Percentiles rank a stretch among this genome's conserved stretches.
These are phyloP conservation scores for Colletotrichum noveboracense DNA, from an alignment of 2,329 filamentous ascomycete genomes.

Conservation along the genomic window DNA sequence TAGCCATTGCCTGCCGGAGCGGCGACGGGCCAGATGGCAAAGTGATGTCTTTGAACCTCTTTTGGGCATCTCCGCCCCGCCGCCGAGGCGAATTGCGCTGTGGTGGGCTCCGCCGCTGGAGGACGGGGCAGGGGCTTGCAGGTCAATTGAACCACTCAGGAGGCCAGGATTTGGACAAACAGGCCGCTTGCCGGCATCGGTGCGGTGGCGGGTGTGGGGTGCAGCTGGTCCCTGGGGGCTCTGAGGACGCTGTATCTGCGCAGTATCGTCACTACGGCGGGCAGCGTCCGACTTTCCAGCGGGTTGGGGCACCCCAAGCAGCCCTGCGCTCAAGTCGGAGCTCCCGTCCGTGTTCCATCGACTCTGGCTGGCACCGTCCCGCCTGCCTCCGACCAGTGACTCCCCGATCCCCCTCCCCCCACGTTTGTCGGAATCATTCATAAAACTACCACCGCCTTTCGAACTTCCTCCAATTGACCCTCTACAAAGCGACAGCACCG, in stretches of 20 bases:
- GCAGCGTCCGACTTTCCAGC: not conserved
- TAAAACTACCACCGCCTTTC: constrained; percentile 8
- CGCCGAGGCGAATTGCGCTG: not conserved
- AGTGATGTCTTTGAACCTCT: not conserved
- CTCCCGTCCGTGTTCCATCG: not conserved
- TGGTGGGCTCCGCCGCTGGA: not conserved
- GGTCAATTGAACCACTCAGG: not conserved
- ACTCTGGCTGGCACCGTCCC: not conserved
- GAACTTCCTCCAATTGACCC: not conserved
- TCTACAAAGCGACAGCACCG: not conserved
- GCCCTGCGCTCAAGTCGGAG: not conserved
- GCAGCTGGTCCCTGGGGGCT: not conserved
- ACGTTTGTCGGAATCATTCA: not conserved
- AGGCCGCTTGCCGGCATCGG: constrained; percentile 4
- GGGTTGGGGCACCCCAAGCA: not conserved
- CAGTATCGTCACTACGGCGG: not conserved
- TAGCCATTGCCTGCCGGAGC: not conserved
- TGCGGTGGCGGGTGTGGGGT: not conserved
- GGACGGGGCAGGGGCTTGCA: not conserved
- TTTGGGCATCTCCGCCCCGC: constrained; percentile 23
- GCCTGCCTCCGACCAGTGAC: not conserved
- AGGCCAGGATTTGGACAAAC: not conserved
- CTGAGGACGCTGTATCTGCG: not conserved
- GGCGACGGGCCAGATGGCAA: not conserved
- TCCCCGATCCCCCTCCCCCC: not conserved